These are phyloP conservation scores for Vitis cinerea DNA, from an alignment of 164 flowering plant species.

Conservation along the genomic window DNA sequence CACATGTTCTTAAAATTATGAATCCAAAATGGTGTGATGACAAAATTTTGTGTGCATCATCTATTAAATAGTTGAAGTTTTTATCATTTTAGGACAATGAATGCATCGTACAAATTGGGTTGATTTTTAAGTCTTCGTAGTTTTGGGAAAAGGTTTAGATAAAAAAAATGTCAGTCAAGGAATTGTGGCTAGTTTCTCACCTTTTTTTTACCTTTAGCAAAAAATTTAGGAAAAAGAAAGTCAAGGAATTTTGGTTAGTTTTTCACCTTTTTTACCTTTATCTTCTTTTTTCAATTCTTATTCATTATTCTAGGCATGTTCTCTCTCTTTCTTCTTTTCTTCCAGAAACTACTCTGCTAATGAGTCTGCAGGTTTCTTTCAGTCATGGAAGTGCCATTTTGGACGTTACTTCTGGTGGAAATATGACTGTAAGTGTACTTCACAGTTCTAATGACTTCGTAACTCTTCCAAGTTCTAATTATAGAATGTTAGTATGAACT, in stretches of 20 bases:
- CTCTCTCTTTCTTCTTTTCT: constrained; percentile 2
- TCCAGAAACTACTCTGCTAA: constrained; percentile 7
- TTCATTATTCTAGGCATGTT: not conserved
- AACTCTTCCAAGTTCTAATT: not conserved
- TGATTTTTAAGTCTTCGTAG: too few relatives aligned
- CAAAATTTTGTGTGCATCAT: too few relatives aligned
- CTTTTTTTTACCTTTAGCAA: too few relatives aligned
- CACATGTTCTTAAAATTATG: too few relatives aligned
- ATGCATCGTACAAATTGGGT: too few relatives aligned
- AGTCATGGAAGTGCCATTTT: constrained; percentile 93
- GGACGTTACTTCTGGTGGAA: constrained; percentile 84
- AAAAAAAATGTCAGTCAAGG: too few relatives aligned
- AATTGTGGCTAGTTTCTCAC: too few relatives aligned
- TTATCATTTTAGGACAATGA: too few relatives aligned
- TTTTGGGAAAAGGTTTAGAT: too few relatives aligned
- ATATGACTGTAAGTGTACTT: constrained; percentile 66
- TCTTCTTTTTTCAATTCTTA: constrained; percentile 1
- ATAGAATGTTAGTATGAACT: not conserved
- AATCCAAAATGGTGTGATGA: too few relatives aligned
- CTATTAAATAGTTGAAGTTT: too few relatives aligned
- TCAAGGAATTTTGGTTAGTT: not conserved
- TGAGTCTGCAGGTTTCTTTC: constrained; percentile 27
- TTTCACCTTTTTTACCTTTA: not conserved
- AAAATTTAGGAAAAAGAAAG: too few relatives aligned
- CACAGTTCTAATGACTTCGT: not conserved